Base-by-base conservation (phyloP, 169 alveolate genomes). In the Plasmodium malariae region DNA sequence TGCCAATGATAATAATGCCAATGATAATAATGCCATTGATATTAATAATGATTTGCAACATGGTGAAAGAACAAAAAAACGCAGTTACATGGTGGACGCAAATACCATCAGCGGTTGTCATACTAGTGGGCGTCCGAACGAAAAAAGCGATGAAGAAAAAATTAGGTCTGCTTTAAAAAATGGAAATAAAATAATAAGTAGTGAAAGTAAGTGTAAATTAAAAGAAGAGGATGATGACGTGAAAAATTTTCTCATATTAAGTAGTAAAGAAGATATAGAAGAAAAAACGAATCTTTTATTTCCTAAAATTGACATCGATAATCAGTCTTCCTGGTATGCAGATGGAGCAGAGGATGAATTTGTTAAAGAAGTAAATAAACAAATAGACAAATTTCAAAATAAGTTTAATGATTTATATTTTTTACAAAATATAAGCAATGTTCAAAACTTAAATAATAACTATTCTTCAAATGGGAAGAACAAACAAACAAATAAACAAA, bases 331-430 rank as follows among this genome's bases (percentile, higher is more conserved):
- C 11, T 30, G 30, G 30, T 5, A 17, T 36, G 17, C 7, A 26
- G 67, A 51, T 40, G 55, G 62, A 9, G 49, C 21, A 2, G 54
- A 76, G 5, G 59, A 62, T 21, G 74, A 76, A 54, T 76, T 60
- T 76, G 48, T 60, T 26, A 51, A 34, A 1, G 89, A 76, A 14
- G 32, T 76, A 60, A 63, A 24, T 2, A 76, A 76, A 76, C 78
- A 76, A 76, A 76, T 76, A 32, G 63, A 36, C 3, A 76, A 76
- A 43, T 34, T 76, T 62, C 71, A 76, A 76, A 76, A 59, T 6
- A 63, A 60, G 26, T 60, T 76, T 76, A 43, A 59, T 24, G 69
- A 36, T 59, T 24, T 43, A 21, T 62, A 59, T 51, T 32, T 28
- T 48, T 36, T 11, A 51, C 30, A 67, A 11, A 76, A 36, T 48